Evolutionary conservation across 1,284 basidiomycete genomes (phyloP).

Genomic region (Malassezia japonica): DNA sequence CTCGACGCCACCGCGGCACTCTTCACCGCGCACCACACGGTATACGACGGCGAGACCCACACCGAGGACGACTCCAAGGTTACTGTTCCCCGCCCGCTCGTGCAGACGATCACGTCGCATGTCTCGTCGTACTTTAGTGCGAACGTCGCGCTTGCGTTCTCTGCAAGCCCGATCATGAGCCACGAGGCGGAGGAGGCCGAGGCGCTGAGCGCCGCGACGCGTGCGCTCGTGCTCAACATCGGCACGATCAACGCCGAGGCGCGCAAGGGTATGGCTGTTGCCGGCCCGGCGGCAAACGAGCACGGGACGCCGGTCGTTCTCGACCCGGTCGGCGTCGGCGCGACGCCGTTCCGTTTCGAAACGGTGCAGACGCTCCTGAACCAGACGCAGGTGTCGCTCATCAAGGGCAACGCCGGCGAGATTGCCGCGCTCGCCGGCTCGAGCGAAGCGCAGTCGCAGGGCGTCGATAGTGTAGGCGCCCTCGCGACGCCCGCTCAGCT

Average conservation of each 20-base stretch:
- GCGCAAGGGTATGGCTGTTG: constrained; percentile 66
- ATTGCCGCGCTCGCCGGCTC: constrained; percentile 68
- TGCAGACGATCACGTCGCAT: constrained; percentile 70
- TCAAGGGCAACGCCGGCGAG: constrained; percentile 92
- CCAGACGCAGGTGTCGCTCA: constrained; percentile 75
- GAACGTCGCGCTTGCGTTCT: constrained; percentile 78
- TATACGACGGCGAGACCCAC: constrained; percentile 1
- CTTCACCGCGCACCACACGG: background rate
- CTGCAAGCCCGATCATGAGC: constrained; percentile 82
- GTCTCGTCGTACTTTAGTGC: constrained; percentile 85
- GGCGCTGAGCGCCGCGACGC: constrained; percentile 63
- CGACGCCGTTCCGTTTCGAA: constrained; percentile 62
- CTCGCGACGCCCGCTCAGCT: constrained; percentile 67
- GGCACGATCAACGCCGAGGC: constrained; percentile 65
- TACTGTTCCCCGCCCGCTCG: constrained; percentile 23
- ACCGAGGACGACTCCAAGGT: constrained; percentile 13
- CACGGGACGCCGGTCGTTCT: constrained; percentile 62
- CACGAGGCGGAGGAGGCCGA: constrained; percentile 62
- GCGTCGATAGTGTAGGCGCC: constrained; percentile 72
- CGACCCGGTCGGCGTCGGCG: constrained; percentile 88
- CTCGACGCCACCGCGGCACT: background rate
- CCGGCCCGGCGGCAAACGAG: constrained; percentile 54
- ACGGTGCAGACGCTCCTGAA: constrained; percentile 63
- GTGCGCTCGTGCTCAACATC: constrained; percentile 75
- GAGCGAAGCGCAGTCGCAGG: constrained; percentile 62